Conservation (phyloP, 805 yeast genomes). For the Wickerhamiella bombiphila region DNA sequence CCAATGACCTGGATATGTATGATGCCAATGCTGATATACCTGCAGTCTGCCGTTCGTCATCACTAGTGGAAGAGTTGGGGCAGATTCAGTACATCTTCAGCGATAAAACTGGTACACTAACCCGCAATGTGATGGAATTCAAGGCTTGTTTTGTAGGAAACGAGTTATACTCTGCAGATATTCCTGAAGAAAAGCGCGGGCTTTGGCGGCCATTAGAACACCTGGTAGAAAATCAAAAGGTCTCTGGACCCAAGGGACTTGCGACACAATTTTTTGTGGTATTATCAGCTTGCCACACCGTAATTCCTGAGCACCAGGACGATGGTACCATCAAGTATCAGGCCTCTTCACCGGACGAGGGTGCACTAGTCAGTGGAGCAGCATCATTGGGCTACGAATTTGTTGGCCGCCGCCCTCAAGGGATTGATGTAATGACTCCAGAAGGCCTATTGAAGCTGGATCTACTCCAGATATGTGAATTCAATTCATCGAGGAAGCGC, state of each 20-base stretch:
- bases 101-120: constrained; percentile 94
- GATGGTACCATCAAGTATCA: constrained; percentile 60
- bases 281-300: constrained; percentile 91
- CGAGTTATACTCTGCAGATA: constrained; percentile 66
- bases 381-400: constrained; percentile 77
- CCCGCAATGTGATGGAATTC: constrained; percentile 93
- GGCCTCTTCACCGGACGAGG: constrained; percentile 99
- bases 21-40: constrained; percentile 82
- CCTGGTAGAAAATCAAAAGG: neutral
- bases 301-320: constrained; percentile 70
- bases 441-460: constrained; percentile 51
- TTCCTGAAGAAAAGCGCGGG: constrained; percentile 86
- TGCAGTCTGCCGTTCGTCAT: constrained; percentile 85
- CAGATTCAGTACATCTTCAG: constrained; percentile 93
- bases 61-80: constrained; percentile 92
- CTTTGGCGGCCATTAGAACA: constrained; percentile 43
- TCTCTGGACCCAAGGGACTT: neutral
- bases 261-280: constrained; percentile 61
- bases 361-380: constrained; percentile 95
- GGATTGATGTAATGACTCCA: constrained; percentile 47
- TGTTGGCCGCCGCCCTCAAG: constrained; percentile 69
- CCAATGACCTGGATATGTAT: constrained; percentile 89
- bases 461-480: constrained; percentile 81
- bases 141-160: constrained; percentile 90
- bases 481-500: constrained; percentile 92